Evolutionary conservation across 805 yeast species (phyloP).

Genomic region (Candida railenensis): DNA sequence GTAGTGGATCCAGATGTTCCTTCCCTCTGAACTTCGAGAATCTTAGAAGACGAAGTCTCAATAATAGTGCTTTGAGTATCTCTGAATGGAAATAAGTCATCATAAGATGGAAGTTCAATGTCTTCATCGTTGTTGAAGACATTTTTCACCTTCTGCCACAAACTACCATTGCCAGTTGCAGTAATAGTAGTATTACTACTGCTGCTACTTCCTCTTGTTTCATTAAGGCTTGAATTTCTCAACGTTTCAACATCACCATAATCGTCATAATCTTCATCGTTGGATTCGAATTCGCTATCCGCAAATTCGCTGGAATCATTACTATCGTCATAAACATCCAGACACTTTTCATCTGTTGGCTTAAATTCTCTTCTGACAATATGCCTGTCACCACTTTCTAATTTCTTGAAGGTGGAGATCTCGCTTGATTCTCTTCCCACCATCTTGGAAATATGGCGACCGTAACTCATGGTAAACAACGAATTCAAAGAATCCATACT

Average conservation of each 20-base stretch:
- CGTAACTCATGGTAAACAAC: constrained; percentile 36
- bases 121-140: constrained; percentile 37
- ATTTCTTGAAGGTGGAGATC: constrained; percentile 1
- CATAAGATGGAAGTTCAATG: constrained; percentile 61
- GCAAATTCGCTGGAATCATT: constrained; percentile 25
- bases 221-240: constrained; percentile 17
- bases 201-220: constrained; percentile 5
- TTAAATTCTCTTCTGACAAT: constrained; percentile 10
- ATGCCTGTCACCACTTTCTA: constrained; percentile 9
- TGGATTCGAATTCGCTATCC: constrained; percentile 34
- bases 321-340: constrained; percentile 8
- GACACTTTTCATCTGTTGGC: not conserved
- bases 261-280: constrained; percentile 24
- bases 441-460: constrained; percentile 42
- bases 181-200: not conserved
- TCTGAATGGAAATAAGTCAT: constrained; percentile 69
- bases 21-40: not conserved
- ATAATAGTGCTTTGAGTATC: constrained; percentile 5
- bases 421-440: constrained; percentile 19
- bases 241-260: constrained; percentile 31
- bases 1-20: not conserved
- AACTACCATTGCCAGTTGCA: constrained; percentile 13
- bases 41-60: constrained; percentile 6
- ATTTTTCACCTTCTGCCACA: constrained; percentile 45
- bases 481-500: constrained; percentile 42